phyloP scores from a whole-genome alignment of 768 basidiomycete genomes.

The Boletellus ananiceps region DNA sequence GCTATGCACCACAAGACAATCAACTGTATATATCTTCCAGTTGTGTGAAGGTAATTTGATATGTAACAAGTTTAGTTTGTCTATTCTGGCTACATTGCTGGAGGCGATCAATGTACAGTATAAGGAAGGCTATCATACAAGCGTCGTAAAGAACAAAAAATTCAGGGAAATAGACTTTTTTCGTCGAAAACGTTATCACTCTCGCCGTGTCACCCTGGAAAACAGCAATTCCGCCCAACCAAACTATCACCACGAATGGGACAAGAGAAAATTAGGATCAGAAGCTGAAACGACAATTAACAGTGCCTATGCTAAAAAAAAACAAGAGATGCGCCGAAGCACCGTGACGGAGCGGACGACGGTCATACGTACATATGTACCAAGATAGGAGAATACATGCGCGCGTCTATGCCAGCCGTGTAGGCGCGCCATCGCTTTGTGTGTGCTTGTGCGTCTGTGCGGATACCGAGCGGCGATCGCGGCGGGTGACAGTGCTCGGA shows the following conservation, averaged over 20 bases:
- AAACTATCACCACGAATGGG: no score
- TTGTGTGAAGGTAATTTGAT: no score
- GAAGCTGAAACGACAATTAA: not conserved
- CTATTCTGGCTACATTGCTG: no score
- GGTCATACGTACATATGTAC: not conserved
- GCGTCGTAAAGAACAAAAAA: not conserved
- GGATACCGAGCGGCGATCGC: constrained; percentile 4
- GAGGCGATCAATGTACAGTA: no score
- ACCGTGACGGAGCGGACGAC: not conserved
- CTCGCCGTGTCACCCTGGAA: no score
- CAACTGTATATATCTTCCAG: no score
- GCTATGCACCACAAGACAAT: no score
- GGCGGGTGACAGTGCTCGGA: not conserved
- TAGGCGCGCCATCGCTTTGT: constrained; percentile 1
- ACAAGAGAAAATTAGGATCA: not conserved
- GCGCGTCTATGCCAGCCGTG: constrained; percentile 5
- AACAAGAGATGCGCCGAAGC: no score
- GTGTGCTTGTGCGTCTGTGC: constrained; percentile 6
- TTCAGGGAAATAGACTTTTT: no score
- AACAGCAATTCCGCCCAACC: no score
- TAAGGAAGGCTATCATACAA: not conserved
- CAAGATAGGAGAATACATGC: not conserved
- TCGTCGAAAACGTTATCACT: no score
- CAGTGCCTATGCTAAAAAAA: not conserved
- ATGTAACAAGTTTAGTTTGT: no score